Evolutionary conservation across 176 grass and related monocot species (phyloP).

Genomic region (Coix lacrymajobi): DNA sequence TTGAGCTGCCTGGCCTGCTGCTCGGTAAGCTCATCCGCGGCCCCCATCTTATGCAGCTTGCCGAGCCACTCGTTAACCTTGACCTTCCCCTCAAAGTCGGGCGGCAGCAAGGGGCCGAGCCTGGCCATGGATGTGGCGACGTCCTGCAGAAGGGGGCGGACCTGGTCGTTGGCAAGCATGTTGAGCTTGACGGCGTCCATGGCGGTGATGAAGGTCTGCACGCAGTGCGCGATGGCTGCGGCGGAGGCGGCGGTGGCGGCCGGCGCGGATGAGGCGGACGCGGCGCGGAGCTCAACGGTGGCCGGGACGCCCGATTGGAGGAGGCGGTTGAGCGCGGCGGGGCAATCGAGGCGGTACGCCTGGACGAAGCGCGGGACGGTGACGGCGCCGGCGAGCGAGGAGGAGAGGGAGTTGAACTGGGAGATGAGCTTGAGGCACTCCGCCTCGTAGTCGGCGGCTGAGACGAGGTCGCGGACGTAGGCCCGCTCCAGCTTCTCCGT

Average conservation of each 20-base stretch:
- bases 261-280: constrained; percentile 34
- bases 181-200: constrained; percentile 97
- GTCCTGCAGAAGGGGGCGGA: constrained; percentile 82
- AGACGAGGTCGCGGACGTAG: constrained; percentile 91
- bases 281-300: constrained; percentile 84
- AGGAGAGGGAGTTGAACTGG: constrained; percentile 85
- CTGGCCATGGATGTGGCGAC: constrained; percentile 77
- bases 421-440: constrained; percentile 98
- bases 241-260: constrained; percentile 44
- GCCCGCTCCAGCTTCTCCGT: constrained; percentile 97
- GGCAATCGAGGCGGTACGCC: constrained; percentile 88
- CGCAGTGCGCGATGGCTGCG: constrained; percentile 71
- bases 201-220: constrained; percentile 93
- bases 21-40: constrained; percentile 86
- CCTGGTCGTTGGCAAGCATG: constrained; percentile 95
- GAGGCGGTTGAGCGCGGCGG: constrained; percentile 82
- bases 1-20: constrained; percentile 92
- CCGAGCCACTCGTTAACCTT: constrained; percentile 84
- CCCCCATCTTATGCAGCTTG: constrained; percentile 86
- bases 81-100: constrained; percentile 86
- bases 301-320: constrained; percentile 88
- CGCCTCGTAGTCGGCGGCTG: constrained; percentile 84
- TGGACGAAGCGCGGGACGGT: constrained; percentile 75
- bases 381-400: constrained; percentile 67
- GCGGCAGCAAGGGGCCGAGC: constrained; percentile 61